Percentiles rank a stretch among this genome's conserved stretches.
These are phyloP conservation scores for Coemansia sp. DNA, from an alignment of 192 early-diverging fungal species.

Conservation along the genomic window DNA sequence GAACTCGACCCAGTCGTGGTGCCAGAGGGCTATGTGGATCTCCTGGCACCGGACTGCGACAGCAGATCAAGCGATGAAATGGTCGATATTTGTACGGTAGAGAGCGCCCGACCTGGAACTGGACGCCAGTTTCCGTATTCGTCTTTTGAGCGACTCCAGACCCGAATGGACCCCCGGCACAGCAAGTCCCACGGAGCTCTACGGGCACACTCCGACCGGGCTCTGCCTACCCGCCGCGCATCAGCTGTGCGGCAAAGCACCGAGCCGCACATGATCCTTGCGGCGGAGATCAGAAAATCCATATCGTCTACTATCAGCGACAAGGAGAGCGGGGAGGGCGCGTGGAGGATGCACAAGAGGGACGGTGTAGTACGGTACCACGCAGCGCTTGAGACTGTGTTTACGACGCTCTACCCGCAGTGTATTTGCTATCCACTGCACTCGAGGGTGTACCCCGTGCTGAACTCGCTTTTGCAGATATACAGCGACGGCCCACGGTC, in stretches of 20 bases:
- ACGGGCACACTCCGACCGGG: constrained; percentile 1
- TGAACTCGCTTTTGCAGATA: constrained; percentile 35
- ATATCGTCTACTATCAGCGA: not conserved
- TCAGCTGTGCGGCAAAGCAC: not conserved
- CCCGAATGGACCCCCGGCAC: constrained; percentile 7
- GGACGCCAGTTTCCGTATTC: constrained; percentile 3
- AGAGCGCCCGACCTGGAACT: not conserved
- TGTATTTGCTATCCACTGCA: constrained; percentile 24
- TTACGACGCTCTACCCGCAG: constrained; percentile 25
- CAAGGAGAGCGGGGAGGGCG: constrained; percentile 1
- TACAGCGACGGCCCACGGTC: constrained; percentile 49
- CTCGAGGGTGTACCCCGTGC: constrained; percentile 35
- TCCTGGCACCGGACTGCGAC: constrained; percentile 5
- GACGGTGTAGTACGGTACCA: constrained; percentile 13
- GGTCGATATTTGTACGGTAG: not conserved
- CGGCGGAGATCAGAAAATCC: not conserved
- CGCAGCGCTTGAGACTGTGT: constrained; percentile 19
- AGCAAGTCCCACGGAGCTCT: constrained; percentile 24
- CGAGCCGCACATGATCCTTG: constrained; percentile 1
- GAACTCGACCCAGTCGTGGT: not conserved
- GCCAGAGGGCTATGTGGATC: not conserved
- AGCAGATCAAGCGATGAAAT: constrained; percentile 5
- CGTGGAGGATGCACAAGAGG: constrained; percentile 13
- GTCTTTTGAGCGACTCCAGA: constrained; percentile 5
- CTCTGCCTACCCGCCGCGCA: not conserved